These are phyloP conservation scores for Omphalea diandra DNA, from an alignment of 441 rosid species.

Conservation along the genomic window DNA sequence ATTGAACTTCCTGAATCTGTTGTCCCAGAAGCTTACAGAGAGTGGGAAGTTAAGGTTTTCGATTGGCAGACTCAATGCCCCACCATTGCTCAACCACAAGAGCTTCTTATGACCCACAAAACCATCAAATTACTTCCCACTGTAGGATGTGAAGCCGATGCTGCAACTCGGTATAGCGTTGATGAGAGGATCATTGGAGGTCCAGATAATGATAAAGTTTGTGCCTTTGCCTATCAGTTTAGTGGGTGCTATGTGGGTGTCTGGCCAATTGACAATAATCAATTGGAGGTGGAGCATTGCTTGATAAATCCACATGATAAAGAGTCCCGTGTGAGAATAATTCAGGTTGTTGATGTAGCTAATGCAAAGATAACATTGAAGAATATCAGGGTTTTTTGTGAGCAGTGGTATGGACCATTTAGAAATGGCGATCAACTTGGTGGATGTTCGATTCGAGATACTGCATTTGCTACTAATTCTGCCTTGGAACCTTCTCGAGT, in stretches of 20 bases:
- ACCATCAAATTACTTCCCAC: conserved; percentile 88
- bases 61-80: conserved; percentile 99
- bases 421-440: conserved; percentile 85
- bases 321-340: conserved; percentile 80
- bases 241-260: conserved; percentile 71
- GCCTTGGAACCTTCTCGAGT: conserved; percentile 48
- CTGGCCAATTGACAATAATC: conserved; percentile 44
- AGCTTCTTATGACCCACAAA: conserved; percentile 45
- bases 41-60: conserved; percentile 91
- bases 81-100: conserved; percentile 59
- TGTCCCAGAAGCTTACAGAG: conserved; percentile 87
- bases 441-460: conserved; percentile 75
- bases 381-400: conserved; percentile 59
- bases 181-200: conserved; percentile 51
- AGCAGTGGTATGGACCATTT: conserved; percentile 89
- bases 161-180: conserved; percentile 67
- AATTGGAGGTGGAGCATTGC: conserved; percentile 75
- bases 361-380: conserved; percentile 38
- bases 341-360: conserved; percentile 42
- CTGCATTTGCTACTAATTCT: conserved; percentile 78
- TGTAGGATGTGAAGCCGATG: conserved; percentile 97
- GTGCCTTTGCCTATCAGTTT: conserved; percentile 64
- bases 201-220: conserved; percentile 28
- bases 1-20: conserved; percentile 76
- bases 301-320: conserved; percentile 69